Conservation (phyloP, 2,329 filamentous ascomycete species). For the Didymella exigua region DNA sequence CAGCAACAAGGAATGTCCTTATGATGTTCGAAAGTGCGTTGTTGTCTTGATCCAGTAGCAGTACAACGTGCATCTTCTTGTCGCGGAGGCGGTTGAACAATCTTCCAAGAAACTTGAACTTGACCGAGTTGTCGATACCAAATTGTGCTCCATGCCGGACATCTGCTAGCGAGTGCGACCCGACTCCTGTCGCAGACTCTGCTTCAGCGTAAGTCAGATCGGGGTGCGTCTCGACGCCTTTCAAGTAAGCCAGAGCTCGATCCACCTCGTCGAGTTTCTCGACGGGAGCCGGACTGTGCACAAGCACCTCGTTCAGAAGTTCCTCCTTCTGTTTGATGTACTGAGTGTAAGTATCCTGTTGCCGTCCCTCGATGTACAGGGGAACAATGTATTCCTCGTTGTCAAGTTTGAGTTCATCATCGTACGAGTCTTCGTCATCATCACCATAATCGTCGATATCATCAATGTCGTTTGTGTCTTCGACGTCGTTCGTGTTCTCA, state of each 20-base stretch:
- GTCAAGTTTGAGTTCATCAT: slow-evolving; percentile 39
- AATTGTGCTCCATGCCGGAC: slow-evolving; percentile 32
- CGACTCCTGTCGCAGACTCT: slow-evolving; percentile 11
- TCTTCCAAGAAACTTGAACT: slow-evolving; percentile 39
- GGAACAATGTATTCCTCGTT: slow-evolving; percentile 42
- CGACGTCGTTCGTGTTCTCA: slow-evolving; percentile 13
- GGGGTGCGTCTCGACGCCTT: slow-evolving; percentile 39
- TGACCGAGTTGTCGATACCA: slow-evolving; percentile 39
- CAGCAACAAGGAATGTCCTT: slow-evolving; percentile 34
- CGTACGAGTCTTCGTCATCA: slow-evolving; percentile 29
- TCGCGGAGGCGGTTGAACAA: slow-evolving; percentile 32
- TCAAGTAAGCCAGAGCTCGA: slow-evolving; percentile 27
- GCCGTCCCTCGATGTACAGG: slow-evolving; percentile 40
- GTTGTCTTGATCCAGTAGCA: slow-evolving; percentile 34
- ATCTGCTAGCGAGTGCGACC: slow-evolving; percentile 20
- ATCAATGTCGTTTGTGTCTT: slow-evolving; percentile 6
- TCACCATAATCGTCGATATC: slow-evolving; percentile 15
- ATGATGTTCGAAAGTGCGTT: slow-evolving; percentile 33
- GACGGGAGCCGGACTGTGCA: neutral
- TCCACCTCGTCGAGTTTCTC: slow-evolving; percentile 25
- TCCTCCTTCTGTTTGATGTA: slow-evolving; percentile 27
- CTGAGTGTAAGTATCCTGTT: slow-evolving; percentile 31
- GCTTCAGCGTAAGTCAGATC: slow-evolving; percentile 40
- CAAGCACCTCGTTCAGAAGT: slow-evolving; percentile 22
- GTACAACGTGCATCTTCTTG: slow-evolving; percentile 34